A percentile compares a stretch with the other conserved stretches of the same genome.
phyloP scores from a whole-genome alignment of 495 filamentous ascomycete genomes.

The Xylaria sp. region DNA sequence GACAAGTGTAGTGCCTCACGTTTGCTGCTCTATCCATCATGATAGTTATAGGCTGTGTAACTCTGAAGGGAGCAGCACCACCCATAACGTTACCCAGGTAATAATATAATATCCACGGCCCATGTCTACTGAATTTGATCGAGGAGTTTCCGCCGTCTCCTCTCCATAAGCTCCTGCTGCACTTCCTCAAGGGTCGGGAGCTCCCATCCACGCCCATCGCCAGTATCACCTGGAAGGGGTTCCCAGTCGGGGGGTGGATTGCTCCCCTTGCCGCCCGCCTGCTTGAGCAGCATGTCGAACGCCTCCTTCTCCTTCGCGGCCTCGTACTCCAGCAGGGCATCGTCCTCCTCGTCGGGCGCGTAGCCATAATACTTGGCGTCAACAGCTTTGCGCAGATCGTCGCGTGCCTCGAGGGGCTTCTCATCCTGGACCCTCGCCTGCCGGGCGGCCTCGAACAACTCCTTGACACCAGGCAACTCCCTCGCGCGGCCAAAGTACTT shows the following conservation, averaged over 20 bases:
- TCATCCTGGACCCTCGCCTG: constrained; percentile 64
- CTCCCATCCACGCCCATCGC: constrained; percentile 84
- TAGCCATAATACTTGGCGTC: constrained; percentile 98
- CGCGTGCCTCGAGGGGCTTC: constrained; percentile 64
- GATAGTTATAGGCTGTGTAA: not conserved
- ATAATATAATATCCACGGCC: not conserved
- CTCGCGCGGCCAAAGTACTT: constrained; percentile 90
- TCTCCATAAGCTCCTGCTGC: constrained; percentile 87
- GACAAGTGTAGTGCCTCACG: not conserved
- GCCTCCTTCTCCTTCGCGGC: constrained; percentile 82
- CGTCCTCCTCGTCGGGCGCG: constrained; percentile 93
- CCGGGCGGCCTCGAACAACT: constrained; percentile 86
- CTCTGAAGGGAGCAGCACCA: not conserved
- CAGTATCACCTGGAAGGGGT: constrained; percentile 82
- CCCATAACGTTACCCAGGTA: not conserved
- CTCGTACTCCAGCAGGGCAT: constrained; percentile 82
- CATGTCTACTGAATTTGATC: constrained; percentile 56
- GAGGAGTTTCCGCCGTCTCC: constrained; percentile 79
- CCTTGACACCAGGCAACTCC: constrained; percentile 94
- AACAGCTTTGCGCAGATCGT: constrained; percentile 80
- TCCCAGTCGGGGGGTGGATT: constrained; percentile 73
- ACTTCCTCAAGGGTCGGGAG: constrained; percentile 89
- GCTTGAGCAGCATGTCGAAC: constrained; percentile 64
- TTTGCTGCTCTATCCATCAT: not conserved
- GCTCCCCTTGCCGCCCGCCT: constrained; percentile 49